Base-by-base conservation (phyloP, 176 grass and related monocot genomes). In the Oryza australiensis region DNA sequence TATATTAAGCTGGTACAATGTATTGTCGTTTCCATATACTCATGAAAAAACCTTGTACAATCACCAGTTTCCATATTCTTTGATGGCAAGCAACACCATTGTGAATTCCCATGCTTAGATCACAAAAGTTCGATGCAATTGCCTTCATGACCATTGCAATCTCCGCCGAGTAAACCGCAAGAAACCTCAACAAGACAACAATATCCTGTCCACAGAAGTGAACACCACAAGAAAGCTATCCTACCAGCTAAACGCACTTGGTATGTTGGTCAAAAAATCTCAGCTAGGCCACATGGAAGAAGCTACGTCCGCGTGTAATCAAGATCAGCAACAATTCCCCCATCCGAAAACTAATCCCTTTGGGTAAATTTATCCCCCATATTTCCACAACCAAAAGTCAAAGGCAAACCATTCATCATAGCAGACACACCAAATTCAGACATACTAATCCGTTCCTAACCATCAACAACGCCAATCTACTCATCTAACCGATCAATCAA, bases 161-260 rank as follows among this genome's bases (percentile, higher is more conserved):
- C 40, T 62, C 60, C 22, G 28, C 11, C 32, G 27, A 45, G 16
- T 35, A 68, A 68, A 26, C 40, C 12, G 68, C 37, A 45, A 45
- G n/a, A 13, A 71, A 41, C 22, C n/a, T 10, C 34, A 26, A 51
- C 34, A 35, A 35, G 5, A 35, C 34, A 35, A 35, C 7, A 70
- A 16, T 8, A 22, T 62, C 32, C 12, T 42, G 59, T 28, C 79
- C 11, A 42, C 15, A 12, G 29, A 46, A 70, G 66, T 11, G 43
- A 80, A 68, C n/a, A 53, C 42, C 32, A 12, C 46, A 70, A 45
- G 51, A 51, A 72, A 82, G 51, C 26, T 32, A 62, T 34, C 20
- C 27, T 51, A 55, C 16, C 10, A 6, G 53, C 35, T 33, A 67
- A 41, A 30, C 14, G 24, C 34, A 24, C 33, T 68, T 57, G 33